A percentile compares a stretch with the other conserved stretches of the same genome.
Conservation (phyloP, 768 basidiomycete species). For the Lentinula sp. region DNA sequence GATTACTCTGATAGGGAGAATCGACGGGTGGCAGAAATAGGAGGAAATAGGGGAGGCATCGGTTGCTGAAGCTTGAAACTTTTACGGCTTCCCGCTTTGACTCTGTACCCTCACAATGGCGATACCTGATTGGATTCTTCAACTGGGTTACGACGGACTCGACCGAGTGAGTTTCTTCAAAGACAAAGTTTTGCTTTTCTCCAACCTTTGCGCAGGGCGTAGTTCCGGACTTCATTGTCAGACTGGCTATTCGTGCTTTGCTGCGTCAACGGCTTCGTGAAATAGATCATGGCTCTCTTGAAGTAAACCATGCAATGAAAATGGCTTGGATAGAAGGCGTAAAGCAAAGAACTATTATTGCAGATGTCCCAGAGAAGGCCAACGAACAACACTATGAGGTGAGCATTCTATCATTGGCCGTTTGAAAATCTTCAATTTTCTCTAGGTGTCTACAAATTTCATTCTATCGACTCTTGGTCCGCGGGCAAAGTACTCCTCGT, state of each 20-base stretch:
- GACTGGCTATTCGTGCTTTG: conserved; percentile 40
- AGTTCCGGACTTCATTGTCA: conserved; percentile 54
- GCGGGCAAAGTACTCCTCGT: conserved; percentile 61
- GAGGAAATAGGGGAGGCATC: no score
- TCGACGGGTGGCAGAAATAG: no score
- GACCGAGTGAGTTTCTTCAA: conserved; percentile 19
- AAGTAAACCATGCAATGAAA: conserved; percentile 57
- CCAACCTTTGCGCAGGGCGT: conserved; percentile 34
- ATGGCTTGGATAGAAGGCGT: conserved; percentile 62
- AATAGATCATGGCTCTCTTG: conserved; percentile 54
- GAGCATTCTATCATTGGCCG: conserved; percentile 6
- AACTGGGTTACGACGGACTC: conserved; percentile 30
- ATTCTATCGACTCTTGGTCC: conserved; percentile 63
- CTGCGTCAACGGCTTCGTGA: conserved; percentile 50
- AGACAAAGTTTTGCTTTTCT: not conserved
- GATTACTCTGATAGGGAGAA: no score
- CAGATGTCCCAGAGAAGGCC: conserved; percentile 58
- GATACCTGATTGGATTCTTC: conserved; percentile 18
- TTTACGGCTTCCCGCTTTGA: not conserved
- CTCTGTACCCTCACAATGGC: not conserved
- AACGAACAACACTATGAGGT: conserved; percentile 79
- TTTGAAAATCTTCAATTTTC: not conserved
- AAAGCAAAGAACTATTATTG: conserved; percentile 43
- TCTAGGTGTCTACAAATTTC: conserved; percentile 52
- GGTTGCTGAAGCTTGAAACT: no score